These are phyloP conservation scores for Neurospora africana DNA, from an alignment of 495 filamentous ascomycete genomes.

Conservation along the genomic window DNA sequence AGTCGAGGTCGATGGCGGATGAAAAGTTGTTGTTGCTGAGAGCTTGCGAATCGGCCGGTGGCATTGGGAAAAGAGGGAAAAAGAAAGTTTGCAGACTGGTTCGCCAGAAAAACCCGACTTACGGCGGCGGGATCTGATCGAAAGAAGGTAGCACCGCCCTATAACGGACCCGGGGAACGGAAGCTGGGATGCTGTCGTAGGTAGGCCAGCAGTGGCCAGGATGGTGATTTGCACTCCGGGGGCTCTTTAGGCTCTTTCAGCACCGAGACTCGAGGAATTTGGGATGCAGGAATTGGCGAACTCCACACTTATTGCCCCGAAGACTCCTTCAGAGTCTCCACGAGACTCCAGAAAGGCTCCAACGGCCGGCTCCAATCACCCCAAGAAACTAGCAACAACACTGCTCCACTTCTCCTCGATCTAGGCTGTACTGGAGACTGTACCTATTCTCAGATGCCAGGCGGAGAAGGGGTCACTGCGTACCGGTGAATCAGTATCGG, in stretches of 20 bases:
- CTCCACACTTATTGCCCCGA: not conserved
- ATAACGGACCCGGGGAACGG: not conserved
- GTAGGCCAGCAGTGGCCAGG: not conserved
- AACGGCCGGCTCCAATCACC: not conserved
- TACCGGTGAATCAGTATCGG: not conserved
- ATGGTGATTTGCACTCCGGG: not conserved
- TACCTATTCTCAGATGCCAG: not conserved
- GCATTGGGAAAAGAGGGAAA: conserved; percentile 9
- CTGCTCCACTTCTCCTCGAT: not conserved
- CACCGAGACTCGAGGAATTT: not conserved
- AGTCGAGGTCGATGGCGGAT: conserved; percentile 20
- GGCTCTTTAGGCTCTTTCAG: not conserved
- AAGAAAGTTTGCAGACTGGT: not conserved
- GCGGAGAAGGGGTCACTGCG: not conserved
- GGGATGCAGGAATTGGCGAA: not conserved
- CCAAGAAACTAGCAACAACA: not conserved
- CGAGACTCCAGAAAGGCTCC: not conserved
- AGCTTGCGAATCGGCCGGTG: conserved; percentile 12
- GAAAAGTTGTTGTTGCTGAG: conserved; percentile 11
- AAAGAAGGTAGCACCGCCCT: not conserved
- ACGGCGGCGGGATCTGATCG: not conserved
- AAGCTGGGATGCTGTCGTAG: not conserved
- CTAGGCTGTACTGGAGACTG: not conserved
- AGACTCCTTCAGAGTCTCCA: not conserved
- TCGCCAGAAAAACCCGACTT: not conserved